Evolutionary conservation across 352 stramenopile species (phyloP).

Genomic region (Elongisporangium undulatum): DNA sequence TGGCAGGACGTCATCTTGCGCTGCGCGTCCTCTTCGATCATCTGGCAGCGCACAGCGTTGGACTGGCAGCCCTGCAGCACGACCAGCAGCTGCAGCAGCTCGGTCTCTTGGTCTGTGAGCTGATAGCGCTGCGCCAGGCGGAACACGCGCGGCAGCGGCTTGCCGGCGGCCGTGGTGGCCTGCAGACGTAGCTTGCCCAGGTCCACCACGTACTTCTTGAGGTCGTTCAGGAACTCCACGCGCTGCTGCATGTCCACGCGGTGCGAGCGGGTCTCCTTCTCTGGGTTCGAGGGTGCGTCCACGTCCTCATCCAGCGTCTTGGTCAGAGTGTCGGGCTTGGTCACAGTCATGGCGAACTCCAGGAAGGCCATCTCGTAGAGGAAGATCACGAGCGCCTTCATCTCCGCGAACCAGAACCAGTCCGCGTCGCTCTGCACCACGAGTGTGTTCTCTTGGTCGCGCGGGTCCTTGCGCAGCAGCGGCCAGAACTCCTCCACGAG

Average conservation of each 20-base stretch:
- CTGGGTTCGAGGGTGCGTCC: constrained; percentile 7
- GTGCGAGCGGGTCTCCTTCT: constrained; percentile 58
- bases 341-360: constrained; percentile 82
- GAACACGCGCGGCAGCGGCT: constrained; percentile 55
- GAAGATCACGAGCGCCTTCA: constrained; percentile 79
- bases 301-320: constrained; percentile 3
- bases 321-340: constrained; percentile 72
- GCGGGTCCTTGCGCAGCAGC: constrained; percentile 48
- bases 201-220: constrained; percentile 60
- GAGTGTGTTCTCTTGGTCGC: constrained; percentile 20
- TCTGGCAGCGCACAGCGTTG: constrained; percentile 79
- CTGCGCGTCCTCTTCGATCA: constrained; percentile 80
- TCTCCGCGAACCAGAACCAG: constrained; percentile 84
- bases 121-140: constrained; percentile 76
- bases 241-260: constrained; percentile 76
- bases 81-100: constrained; percentile 77
- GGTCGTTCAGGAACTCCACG: constrained; percentile 52
- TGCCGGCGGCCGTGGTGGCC: constrained; percentile 28
- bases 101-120: constrained; percentile 63
- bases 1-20: constrained; percentile 74
- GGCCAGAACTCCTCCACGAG: constrained; percentile 70
- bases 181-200: constrained; percentile 47
- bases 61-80: constrained; percentile 83
- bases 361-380: constrained; percentile 85
- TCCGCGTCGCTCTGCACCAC: constrained; percentile 41